phyloP scores from a whole-genome alignment of 306 rosid genomes.

The Gastrolobium bilobum region DNA sequence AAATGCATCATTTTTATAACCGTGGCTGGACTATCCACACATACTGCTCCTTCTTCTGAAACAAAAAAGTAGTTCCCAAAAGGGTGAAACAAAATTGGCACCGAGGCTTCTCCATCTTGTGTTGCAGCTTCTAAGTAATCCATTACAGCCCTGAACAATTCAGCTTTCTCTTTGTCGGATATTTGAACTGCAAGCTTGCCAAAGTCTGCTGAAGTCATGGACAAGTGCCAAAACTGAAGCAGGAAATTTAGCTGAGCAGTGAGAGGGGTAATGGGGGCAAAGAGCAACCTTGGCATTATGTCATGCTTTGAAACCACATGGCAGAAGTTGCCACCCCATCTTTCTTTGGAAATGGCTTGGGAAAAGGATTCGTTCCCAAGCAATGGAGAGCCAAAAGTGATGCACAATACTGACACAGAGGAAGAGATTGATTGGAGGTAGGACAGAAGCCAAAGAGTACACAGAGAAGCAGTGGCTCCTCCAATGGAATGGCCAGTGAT shows the following conservation, averaged over 20 bases:
- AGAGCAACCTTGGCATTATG: slow-evolving; percentile 85
- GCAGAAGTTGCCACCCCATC: slow-evolving; percentile 85
- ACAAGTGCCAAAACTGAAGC: slow-evolving; percentile 71
- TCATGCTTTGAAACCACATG: slow-evolving; percentile 83
- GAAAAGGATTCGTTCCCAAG: slow-evolving; percentile 80
- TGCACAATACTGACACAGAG: slow-evolving; percentile 63
- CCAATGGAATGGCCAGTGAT: slow-evolving; percentile 94
- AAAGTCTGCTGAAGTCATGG: slow-evolving; percentile 60
- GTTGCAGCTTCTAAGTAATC: slow-evolving; percentile 59
- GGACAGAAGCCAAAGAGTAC: slow-evolving; percentile 81
- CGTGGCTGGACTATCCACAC: slow-evolving; percentile 71
- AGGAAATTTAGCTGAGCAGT: slow-evolving; percentile 62
- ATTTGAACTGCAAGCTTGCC: slow-evolving; percentile 55
- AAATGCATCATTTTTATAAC: slow-evolving; percentile 79
- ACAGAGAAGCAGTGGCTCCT: slow-evolving; percentile 82
- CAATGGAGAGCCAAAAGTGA: slow-evolving; percentile 85
- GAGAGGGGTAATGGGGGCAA: slow-evolving; percentile 65
- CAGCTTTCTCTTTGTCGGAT: slow-evolving; percentile 57
- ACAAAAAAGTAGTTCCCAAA: slow-evolving; percentile 83
- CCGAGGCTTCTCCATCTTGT: slow-evolving; percentile 51
- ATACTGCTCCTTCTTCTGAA: slow-evolving; percentile 74
- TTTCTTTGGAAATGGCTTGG: slow-evolving; percentile 66
- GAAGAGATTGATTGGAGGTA: slow-evolving; percentile 58
- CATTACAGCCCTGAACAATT: slow-evolving; percentile 55
- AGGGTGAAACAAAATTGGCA: slow-evolving; percentile 61